Conservation (phyloP, 805 yeast species). For the Candida corydali region DNA sequence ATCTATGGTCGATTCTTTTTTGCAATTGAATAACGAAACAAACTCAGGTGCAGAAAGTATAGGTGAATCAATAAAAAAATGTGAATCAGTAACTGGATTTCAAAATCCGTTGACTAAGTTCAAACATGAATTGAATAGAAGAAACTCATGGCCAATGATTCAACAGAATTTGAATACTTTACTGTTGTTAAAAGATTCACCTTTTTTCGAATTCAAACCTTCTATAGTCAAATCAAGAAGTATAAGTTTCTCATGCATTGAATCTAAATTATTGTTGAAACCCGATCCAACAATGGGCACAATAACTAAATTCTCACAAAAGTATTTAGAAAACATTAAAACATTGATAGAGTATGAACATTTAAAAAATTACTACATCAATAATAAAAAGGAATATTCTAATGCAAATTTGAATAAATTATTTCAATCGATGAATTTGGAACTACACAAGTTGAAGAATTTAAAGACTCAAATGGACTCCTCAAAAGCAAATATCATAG, state of each 20-base stretch:
- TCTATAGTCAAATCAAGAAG: slow-evolving; percentile 14
- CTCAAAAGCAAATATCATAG: slow-evolving; percentile 20
- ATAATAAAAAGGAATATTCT: slow-evolving; percentile 5
- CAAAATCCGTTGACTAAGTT: slow-evolving; percentile 7
- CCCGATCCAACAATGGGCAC: slow-evolving; percentile 10
- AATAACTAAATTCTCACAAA: slow-evolving; percentile 14
- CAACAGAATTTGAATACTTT: slow-evolving; percentile 14
- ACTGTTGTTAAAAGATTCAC: slow-evolving; percentile 9
- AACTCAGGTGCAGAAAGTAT: slow-evolving; percentile 2
- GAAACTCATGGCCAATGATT: slow-evolving; percentile 31
- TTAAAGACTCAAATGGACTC: slow-evolving; percentile 22
- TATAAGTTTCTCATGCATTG: slow-evolving; percentile 23
- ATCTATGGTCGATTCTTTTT: slow-evolving; percentile 16
- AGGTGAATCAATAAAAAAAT: background rate
- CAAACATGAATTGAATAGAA: slow-evolving; percentile 16
- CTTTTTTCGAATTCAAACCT: background rate
- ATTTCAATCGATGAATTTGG: slow-evolving; percentile 26
- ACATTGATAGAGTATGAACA: slow-evolving; percentile 19
- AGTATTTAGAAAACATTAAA: slow-evolving; percentile 15
- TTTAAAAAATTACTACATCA: slow-evolving; percentile 11
- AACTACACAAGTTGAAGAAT: slow-evolving; percentile 24
- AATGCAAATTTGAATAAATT: slow-evolving; percentile 14
- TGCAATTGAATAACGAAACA: slow-evolving; percentile 13
- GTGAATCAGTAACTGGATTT: slow-evolving; percentile 1
- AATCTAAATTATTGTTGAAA: slow-evolving; percentile 10